Conservation (phyloP, 257 asterid genomes). For the Solanum bulbocastanum region DNA sequence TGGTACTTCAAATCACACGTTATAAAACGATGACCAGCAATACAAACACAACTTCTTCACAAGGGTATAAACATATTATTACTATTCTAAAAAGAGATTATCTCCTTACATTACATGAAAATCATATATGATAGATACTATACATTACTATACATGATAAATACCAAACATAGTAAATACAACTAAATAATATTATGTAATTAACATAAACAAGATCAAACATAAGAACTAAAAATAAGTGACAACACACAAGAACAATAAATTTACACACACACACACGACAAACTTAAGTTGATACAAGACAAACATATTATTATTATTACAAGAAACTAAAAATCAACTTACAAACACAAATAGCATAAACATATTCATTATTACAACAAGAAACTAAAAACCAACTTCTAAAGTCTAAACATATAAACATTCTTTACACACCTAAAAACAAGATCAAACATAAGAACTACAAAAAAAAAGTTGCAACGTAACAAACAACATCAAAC, state of each 20-base stretch:
- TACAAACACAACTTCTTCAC: no score
- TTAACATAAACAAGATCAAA: not conserved
- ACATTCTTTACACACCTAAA: not conserved
- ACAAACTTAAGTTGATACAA: not conserved
- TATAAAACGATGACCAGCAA: not conserved
- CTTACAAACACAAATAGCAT: not conserved
- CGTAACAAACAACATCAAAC: not conserved
- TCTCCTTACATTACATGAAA: no score
- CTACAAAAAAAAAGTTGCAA: not conserved
- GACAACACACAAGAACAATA: not conserved
- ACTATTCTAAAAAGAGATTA: not conserved
- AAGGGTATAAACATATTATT: no score
- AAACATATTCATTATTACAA: not conserved
- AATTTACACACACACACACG: no score
- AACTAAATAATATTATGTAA: no score
- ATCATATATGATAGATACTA: no score
- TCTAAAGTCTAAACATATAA: not conserved
- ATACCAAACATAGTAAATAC: no score
- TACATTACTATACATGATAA: no score
- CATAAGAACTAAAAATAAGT: not conserved
- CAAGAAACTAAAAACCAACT: not conserved
- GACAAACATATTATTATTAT: not conserved
- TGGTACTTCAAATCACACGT: not conserved
- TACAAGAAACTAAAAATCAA: not conserved
- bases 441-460: not conserved